Evolutionary conservation across 805 yeast genomes (phyloP), one percentile per base, ranked within the genome.

Genomic region (Naumovozyma castellii): DNA sequence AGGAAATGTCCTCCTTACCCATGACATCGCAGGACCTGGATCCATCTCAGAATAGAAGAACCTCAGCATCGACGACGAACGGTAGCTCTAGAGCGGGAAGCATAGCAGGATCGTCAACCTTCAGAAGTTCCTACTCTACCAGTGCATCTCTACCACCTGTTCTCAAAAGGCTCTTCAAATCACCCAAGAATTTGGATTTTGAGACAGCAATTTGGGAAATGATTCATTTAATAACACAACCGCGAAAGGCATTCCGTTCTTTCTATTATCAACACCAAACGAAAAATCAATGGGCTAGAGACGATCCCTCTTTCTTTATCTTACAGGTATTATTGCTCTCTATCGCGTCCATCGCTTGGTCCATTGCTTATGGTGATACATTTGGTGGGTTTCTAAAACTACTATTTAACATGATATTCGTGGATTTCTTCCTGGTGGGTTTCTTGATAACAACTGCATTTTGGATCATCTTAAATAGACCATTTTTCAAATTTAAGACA

Each of bases 201-300:
- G 97, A 88, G 59, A 84, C 94, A 1, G 95, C 96, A 12, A 71
- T 78, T 43, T 88, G 95, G 95, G 97, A 88, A 58, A 80, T 87
- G 61, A 66, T 81, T 44, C 74, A 85, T 53, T 64, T 87, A 40
- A 66, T 87, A 13, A 66, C 77, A 19, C 74, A 79, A 32, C 97
- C 97, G 2, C 75, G 80, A 51, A 78, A 84, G 45, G 94, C 87
- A 53, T 87, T 83, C 65, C 72, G 84, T 46, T 75, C 87, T 16
- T 73, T 85, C 43, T 85, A 84, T 56, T 85, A 84, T 55, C 87
- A 84, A 48, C 82, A 78, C 51, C 90, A 83, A 50, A 80, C 86
- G 2, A 79, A 76, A 53, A 75, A 80, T 50, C 75, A 76, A 47
- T 86, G 94, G 80, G 79, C 94, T 1, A 71, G 97, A 47, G 96